These are phyloP conservation scores for Backusella australiensis DNA, from an alignment of 192 early-diverging fungal genomes.

Conservation along the genomic window DNA sequence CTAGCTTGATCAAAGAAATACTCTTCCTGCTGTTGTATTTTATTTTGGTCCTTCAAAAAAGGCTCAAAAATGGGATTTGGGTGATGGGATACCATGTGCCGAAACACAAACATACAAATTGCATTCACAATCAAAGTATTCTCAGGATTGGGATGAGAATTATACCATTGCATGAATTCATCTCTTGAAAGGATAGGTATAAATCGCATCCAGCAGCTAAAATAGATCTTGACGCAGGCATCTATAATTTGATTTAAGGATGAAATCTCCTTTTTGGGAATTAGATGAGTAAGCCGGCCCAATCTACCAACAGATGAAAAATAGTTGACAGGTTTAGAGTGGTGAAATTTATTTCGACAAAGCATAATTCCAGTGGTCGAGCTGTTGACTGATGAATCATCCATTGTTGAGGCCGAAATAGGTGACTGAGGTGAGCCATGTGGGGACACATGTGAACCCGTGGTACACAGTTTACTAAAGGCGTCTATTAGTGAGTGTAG, in stretches of 20 bases:
- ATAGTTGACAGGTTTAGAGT: constrained; percentile 26
- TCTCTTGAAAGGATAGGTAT: constrained; percentile 27
- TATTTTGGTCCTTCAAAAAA: constrained; percentile 17
- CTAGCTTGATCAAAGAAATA: constrained; percentile 33
- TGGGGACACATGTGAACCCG: not conserved
- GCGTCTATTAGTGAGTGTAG: constrained; percentile 32
- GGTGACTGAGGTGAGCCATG: constrained; percentile 7
- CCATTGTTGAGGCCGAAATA: not conserved
- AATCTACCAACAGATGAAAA: constrained; percentile 14
- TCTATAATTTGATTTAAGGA: constrained; percentile 24
- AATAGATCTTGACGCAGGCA: constrained; percentile 32
- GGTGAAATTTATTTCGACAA: constrained; percentile 24
- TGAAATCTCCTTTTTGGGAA: constrained; percentile 10
- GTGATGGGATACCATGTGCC: constrained; percentile 32
- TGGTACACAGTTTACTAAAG: constrained; percentile 24
- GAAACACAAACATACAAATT: constrained; percentile 25
- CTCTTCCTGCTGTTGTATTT: constrained; percentile 35
- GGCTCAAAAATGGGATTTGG: constrained; percentile 3
- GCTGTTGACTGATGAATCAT: constrained; percentile 7
- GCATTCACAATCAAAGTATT: constrained; percentile 39
- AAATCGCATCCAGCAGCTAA: constrained; percentile 34
- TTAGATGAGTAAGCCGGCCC: not conserved
- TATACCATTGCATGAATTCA: constrained; percentile 39
- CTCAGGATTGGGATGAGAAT: constrained; percentile 4
- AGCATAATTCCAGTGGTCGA: constrained; percentile 8